These are phyloP conservation scores for Plantago coronopus DNA, from an alignment of 305 asterid species.

Conservation along the genomic window DNA sequence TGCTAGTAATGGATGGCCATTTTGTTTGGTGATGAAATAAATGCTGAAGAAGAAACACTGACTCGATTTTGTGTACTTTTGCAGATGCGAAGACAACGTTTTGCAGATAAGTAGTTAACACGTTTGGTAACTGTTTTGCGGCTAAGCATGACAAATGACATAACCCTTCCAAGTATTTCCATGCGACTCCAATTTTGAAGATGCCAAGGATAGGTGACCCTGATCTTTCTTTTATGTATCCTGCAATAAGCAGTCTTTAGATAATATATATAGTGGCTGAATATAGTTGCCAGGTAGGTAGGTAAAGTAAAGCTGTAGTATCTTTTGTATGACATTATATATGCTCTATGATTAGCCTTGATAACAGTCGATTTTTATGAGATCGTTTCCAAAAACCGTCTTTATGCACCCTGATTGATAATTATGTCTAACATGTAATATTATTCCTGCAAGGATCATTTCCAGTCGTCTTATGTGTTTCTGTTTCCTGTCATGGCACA, in stretches of 20 bases:
- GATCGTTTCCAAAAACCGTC: background rate
- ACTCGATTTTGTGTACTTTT: background rate
- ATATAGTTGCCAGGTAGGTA: conserved; percentile 1
- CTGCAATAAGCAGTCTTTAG: background rate
- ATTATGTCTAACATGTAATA: background rate
- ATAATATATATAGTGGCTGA: conserved; percentile 1
- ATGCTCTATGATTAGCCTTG: background rate
- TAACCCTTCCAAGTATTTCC: background rate
- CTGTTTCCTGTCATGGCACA: too few relatives aligned
- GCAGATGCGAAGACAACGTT: background rate
- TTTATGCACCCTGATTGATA: background rate
- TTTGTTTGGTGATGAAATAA: background rate
- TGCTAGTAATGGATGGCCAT: background rate
- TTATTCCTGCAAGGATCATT: background rate
- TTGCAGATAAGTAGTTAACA: background rate
- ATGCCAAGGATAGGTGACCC: background rate
- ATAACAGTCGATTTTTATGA: background rate
- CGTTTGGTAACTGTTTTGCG: background rate
- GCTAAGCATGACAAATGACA: conserved; percentile 3
- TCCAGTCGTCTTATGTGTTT: background rate
- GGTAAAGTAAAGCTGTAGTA: background rate
- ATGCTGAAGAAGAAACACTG: background rate
- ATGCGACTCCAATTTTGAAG: background rate
- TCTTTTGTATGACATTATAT: background rate
- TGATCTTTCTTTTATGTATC: background rate